phyloP scores from a whole-genome alignment of 2,329 filamentous ascomycete species.

The Chrysosporium queenslandicum region DNA sequence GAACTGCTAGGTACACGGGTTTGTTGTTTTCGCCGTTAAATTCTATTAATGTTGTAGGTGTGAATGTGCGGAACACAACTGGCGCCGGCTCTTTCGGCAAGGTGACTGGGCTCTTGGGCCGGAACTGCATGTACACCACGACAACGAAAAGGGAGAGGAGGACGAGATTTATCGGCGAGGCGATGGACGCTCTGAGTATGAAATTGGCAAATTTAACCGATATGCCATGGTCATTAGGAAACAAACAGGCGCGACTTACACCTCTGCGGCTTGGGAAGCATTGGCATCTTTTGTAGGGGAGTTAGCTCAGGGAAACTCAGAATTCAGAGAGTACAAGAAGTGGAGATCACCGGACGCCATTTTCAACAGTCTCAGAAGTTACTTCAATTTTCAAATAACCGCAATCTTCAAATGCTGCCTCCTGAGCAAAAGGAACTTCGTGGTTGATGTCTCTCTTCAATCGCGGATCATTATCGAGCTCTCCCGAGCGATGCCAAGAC shows the following conservation, averaged over 20 bases:
- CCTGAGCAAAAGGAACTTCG: neutral
- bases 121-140: constrained; percentile 50
- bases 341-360: constrained; percentile 9
- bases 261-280: constrained; percentile 14
- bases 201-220: neutral
- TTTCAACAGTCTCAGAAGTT: neutral
- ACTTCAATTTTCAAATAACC: neutral
- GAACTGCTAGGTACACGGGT: constrained; percentile 84
- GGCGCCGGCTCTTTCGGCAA: constrained; percentile 51
- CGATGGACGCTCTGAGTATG: constrained; percentile 41
- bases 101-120: constrained; percentile 42
- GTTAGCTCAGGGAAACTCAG: neutral
- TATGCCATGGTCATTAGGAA: neutral
- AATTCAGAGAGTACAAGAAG: neutral
- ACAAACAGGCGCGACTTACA: constrained; percentile 11
- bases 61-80: constrained; percentile 78
- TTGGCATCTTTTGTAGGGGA: neutral
- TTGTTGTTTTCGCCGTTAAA: constrained; percentile 65
- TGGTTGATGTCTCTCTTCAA: neutral
- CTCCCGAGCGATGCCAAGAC: neutral
- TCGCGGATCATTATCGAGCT: neutral
- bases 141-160: constrained; percentile 49
- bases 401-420: neutral
- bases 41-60: constrained; percentile 70
- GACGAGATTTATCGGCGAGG: constrained; percentile 52